Evolutionary conservation across 2,329 filamentous ascomycete species (phyloP).

Genomic region (Aureobasidium subglaciale): DNA sequence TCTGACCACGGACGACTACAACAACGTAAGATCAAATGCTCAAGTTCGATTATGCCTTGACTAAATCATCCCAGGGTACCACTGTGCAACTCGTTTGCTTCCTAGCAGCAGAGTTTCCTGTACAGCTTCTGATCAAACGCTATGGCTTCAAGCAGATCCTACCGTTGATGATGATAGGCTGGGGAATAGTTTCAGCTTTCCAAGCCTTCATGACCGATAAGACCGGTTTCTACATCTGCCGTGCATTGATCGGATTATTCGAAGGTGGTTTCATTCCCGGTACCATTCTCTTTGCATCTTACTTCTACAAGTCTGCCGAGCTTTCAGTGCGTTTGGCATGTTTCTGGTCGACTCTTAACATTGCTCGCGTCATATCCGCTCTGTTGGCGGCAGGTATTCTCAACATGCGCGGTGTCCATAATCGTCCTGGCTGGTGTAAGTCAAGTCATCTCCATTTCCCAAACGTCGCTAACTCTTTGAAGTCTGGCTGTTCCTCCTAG

Average conservation of each 20-base stretch:
- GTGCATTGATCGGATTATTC: constrained; percentile 16
- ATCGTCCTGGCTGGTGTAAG: constrained; percentile 17
- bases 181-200: constrained; percentile 13
- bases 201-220: constrained; percentile 16
- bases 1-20: constrained; percentile 17
- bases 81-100: constrained; percentile 14
- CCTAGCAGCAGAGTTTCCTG: constrained; percentile 17
- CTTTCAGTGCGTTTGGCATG: constrained; percentile 15
- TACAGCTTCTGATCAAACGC: constrained; percentile 18
- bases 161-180: constrained; percentile 18
- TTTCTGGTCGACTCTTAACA: constrained; percentile 12
- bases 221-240: constrained; percentile 15
- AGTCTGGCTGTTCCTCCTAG: constrained; percentile 19
- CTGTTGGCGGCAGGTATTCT: constrained; percentile 17
- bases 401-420: constrained; percentile 17
- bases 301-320: constrained; percentile 18
- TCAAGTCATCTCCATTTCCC: neutral
- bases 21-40: constrained; percentile 12
- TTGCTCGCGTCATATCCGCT: constrained; percentile 16
- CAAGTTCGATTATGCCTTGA: constrained; percentile 21
- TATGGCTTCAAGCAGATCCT: constrained; percentile 17
- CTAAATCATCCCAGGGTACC: constrained; percentile 19
- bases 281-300: constrained; percentile 17
- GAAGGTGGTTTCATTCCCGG: constrained; percentile 19
- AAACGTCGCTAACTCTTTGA: neutral